Conservation (phyloP, 2,329 filamentous ascomycete species). For the Zasmidium angulare region DNA sequence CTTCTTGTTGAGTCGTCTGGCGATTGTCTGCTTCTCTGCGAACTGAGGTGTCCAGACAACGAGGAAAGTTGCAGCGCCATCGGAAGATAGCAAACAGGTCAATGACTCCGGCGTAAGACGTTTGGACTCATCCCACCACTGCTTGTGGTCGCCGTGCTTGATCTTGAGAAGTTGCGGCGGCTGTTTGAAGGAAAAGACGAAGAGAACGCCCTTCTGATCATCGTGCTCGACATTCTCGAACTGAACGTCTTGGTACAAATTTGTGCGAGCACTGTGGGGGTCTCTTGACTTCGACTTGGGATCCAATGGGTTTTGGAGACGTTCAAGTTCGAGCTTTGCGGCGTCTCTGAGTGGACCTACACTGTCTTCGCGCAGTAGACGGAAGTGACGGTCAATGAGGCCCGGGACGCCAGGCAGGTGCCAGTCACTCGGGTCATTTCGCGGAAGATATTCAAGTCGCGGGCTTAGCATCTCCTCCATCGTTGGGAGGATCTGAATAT, state of each 20-base stretch:
- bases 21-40: constrained; percentile 1
- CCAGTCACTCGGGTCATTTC: constrained; percentile 38
- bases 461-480: constrained; percentile 51
- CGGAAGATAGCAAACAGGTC: constrained; percentile 49
- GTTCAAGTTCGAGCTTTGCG: constrained; percentile 43
- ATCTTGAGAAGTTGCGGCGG: constrained; percentile 34
- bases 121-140: constrained; percentile 55
- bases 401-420: constrained; percentile 48
- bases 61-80: constrained; percentile 30
- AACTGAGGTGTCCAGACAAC: constrained; percentile 17
- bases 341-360: constrained; percentile 65
- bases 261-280: constrained; percentile 31
- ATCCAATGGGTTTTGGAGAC: constrained; percentile 26
- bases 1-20: not conserved
- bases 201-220: constrained; percentile 43
- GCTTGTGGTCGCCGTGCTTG: constrained; percentile 35
- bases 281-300: not conserved
- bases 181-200: constrained; percentile 50
- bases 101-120: constrained; percentile 52
- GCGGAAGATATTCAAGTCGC: constrained; percentile 12
- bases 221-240: constrained; percentile 40
- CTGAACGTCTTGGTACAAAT: constrained; percentile 39
- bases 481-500: constrained; percentile 66
- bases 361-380: constrained; percentile 70
- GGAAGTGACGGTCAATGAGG: constrained; percentile 68